Base-by-base conservation (phyloP, 2,329 filamentous ascomycete species). In the Xylariaceae sp. region DNA sequence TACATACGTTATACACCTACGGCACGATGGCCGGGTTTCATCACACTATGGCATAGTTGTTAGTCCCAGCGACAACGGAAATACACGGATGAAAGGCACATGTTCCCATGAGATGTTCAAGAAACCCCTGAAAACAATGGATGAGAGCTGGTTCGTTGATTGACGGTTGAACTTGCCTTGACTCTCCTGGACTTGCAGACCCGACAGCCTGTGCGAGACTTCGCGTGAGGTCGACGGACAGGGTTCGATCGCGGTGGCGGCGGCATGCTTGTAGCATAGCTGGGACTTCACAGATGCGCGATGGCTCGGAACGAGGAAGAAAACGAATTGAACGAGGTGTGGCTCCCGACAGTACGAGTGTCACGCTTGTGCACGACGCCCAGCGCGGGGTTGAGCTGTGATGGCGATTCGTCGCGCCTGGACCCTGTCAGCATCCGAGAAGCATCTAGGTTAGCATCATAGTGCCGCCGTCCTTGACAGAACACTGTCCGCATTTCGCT, bases 111-210 rank as follows among this genome's bases (percentile, higher is more conserved):
- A 19, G 39, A 39, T 10, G 14, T 40, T 11, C 10, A 36, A 5
- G 33, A 12, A 36, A 11, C 5, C 14, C 39, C 14, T 5, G 4
- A 6, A 6, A 17, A n/a, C 11, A 18, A 17, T 17, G 17, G 11
- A 17, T 27, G 39, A 42, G 39, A 30, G 17, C 5, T 6, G 11
- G 22, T 17, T 45, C n/a, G 32, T 5, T n/a, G 42, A 52, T 39
- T 42, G 47, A 30, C 33, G 38, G 36, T 11, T 39, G 42, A 38
- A 44, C 58, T 54, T 39, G 57, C 59, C 53, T 62, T 60, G 10
- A 62, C 58, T 45, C 59, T 57, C 41, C 59, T 56, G 5, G 58
- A 50, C 50, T 60, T 62, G 40, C 59, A 62, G 39, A 60, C 55
- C 43, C 55, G 58, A 44, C 59, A 62, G 30, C 59, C 58, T 12